phyloP scores from a whole-genome alignment of 495 filamentous ascomycete species.

The Tuber borchii region DNA sequence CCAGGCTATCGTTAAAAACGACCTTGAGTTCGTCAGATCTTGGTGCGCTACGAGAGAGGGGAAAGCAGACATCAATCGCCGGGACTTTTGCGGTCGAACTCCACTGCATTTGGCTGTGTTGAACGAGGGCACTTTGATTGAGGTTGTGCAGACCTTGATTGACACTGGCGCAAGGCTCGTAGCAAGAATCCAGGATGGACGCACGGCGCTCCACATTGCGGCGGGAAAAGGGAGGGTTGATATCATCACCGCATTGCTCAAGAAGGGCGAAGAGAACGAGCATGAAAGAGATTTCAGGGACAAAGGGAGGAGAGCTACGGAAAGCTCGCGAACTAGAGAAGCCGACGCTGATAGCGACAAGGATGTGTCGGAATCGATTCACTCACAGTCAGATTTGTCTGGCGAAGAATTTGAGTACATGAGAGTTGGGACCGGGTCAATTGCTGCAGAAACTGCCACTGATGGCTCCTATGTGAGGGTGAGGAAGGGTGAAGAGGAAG shows the following conservation, averaged over 20 bases:
- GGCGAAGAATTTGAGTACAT: constrained; percentile 9
- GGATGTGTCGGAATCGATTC: not conserved
- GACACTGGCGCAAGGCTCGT: constrained; percentile 64
- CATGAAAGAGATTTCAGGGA: constrained; percentile 56
- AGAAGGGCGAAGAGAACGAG: constrained; percentile 65
- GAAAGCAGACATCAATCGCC: constrained; percentile 51
- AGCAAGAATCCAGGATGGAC: constrained; percentile 66
- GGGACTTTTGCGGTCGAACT: constrained; percentile 75
- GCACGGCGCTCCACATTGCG: constrained; percentile 72
- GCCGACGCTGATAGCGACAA: constrained; percentile 3
- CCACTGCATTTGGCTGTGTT: constrained; percentile 70
- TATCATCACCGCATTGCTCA: constrained; percentile 62
- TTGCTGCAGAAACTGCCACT: constrained; percentile 41
- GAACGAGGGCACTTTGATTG: constrained; percentile 58
- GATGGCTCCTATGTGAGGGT: constrained; percentile 39
- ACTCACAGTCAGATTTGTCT: constrained; percentile 2
- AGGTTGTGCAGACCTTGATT: constrained; percentile 65
- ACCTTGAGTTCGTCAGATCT: constrained; percentile 57
- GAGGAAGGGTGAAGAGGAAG: constrained; percentile 45
- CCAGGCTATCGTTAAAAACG: constrained; percentile 65
- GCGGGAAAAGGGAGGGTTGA: constrained; percentile 59
- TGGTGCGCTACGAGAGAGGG: constrained; percentile 59
- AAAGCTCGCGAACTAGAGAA: constrained; percentile 13
- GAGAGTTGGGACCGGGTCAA: constrained; percentile 30
- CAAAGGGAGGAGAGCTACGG: constrained; percentile 47